phyloP scores from a whole-genome alignment of 106 monocot species.

The Dendrobium catenatum region DNA sequence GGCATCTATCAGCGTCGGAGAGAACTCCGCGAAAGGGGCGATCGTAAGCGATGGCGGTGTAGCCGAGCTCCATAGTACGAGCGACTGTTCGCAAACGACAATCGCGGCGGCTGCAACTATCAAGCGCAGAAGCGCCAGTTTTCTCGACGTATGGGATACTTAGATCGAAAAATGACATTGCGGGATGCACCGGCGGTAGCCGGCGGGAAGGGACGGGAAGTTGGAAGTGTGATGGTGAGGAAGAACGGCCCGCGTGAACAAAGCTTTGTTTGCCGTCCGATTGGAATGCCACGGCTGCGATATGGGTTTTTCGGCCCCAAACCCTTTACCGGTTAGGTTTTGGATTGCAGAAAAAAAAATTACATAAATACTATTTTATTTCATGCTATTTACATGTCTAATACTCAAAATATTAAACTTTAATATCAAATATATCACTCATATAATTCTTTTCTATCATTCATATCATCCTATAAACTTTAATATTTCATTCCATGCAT shows the following conservation, averaged over 20 bases:
- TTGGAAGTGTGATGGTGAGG: background rate
- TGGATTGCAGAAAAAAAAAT: too few species aligned
- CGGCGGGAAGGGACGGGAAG: background rate
- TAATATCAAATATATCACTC: too few species aligned
- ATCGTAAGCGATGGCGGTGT: slow-evolving; percentile 73
- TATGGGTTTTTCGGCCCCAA: too few species aligned
- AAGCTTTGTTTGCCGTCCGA: background rate
- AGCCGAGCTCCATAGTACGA: slow-evolving; percentile 68
- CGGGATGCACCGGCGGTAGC: background rate
- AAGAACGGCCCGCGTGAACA: background rate
- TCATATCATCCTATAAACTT: too few species aligned
- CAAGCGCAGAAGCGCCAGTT: background rate
- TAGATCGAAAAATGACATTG: slow-evolving; percentile 84
- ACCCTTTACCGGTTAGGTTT: too few species aligned
- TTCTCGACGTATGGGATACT: slow-evolving; percentile 54
- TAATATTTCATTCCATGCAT: too few species aligned
- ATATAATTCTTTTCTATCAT: too few species aligned
- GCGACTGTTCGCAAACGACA: slow-evolving; percentile 39
- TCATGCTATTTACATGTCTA: too few species aligned
- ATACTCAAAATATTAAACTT: too few species aligned
- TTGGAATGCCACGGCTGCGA: background rate
- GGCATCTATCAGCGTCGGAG: slow-evolving; percentile 56
- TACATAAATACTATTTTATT: too few species aligned
- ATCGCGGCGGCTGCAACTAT: slow-evolving; percentile 13
- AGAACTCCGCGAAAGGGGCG: slow-evolving; percentile 51